phyloP scores from a whole-genome alignment of 1,139 yeast genomes.

The Yamadazyma triangularis region DNA sequence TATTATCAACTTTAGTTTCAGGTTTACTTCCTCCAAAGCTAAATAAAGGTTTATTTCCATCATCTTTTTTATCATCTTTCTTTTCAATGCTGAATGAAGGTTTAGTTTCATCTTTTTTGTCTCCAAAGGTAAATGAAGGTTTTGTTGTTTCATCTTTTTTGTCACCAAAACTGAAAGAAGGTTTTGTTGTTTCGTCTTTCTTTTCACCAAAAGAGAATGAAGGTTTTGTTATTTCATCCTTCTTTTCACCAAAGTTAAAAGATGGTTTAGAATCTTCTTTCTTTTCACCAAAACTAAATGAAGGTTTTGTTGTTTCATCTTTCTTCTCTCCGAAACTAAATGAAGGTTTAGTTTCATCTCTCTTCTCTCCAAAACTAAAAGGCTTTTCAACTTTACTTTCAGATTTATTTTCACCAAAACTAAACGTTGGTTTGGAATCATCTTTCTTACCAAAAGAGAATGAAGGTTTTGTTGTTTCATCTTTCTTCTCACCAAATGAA shows the following conservation, averaged over 20 bases:
- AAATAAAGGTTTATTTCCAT: slow-evolving; percentile 3
- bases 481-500: slow-evolving; percentile 10
- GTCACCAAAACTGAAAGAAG: slow-evolving; percentile 3
- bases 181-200: not conserved
- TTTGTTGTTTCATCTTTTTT: slow-evolving; percentile 1
- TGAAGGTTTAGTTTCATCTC: not conserved
- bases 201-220: slow-evolving; percentile 6
- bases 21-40: slow-evolving; percentile 5
- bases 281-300: slow-evolving; percentile 6
- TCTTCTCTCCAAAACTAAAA: not conserved
- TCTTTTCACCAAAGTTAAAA: slow-evolving; percentile 11
- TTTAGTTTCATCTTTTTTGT: slow-evolving; percentile 1
- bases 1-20: slow-evolving; percentile 3
- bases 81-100: slow-evolving; percentile 8
- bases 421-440: slow-evolving; percentile 5
- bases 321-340: slow-evolving; percentile 11
- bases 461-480: slow-evolving; percentile 14
- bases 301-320: slow-evolving; percentile 15
- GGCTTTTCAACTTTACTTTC: not conserved
- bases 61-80: slow-evolving; percentile 2
- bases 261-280: slow-evolving; percentile 3
- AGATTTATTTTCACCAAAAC: slow-evolving; percentile 4
- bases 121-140: slow-evolving; percentile 6
- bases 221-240: slow-evolving; percentile 15
- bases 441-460: slow-evolving; percentile 6